Evolutionary conservation across 345 rosid genomes (phyloP), one percentile per base, ranked within the genome.

Genomic region (Brassica nigra): DNA sequence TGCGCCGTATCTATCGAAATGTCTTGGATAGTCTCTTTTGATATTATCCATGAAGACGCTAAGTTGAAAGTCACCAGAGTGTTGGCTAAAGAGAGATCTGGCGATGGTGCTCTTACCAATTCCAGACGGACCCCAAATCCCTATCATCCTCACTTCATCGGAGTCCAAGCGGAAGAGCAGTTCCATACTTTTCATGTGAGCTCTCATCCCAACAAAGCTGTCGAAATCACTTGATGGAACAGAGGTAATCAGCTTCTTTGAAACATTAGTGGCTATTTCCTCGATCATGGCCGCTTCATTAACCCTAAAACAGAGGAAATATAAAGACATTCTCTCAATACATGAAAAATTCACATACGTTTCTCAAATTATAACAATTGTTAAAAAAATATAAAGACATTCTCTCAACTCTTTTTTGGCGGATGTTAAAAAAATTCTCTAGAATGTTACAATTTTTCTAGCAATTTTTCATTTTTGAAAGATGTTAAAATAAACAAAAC

Each of bases 51-150:
- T 59, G 33, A 29, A 59, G 8, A 68, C 74, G 30, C 61, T 29
- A 10, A 39, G 61, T 4, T 28, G 68, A 6, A 68, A 61, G 11
- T 16, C 0, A 2, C 2, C n/a, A 68, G 69, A 29, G 28, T 8
- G 1, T 29, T 69, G 1, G 2, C 3, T n/a, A 31, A 5, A 31
- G 0, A 84, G 9, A 28, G 61, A 79, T 63, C 74, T 74, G 30
- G 90, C 85, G n/a, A 86, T 63, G 18, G 92, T 83, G 18, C 58
- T 66, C 6, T 66, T 76, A 28, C 79, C 73, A 28, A 76, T 76
- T 28, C 79, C 67, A 16, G 16, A 84, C 54, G 75, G 88, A 1
- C 88, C 88, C 71, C 73, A 78, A 33, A 86, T 84, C 16, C 89
- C 89, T 9, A 84, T 61, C 34, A 68, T 70, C 42, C 9, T 72